phyloP scores from a whole-genome alignment of 2,329 filamentous ascomycete genomes.

The Diaporthe sp. region DNA sequence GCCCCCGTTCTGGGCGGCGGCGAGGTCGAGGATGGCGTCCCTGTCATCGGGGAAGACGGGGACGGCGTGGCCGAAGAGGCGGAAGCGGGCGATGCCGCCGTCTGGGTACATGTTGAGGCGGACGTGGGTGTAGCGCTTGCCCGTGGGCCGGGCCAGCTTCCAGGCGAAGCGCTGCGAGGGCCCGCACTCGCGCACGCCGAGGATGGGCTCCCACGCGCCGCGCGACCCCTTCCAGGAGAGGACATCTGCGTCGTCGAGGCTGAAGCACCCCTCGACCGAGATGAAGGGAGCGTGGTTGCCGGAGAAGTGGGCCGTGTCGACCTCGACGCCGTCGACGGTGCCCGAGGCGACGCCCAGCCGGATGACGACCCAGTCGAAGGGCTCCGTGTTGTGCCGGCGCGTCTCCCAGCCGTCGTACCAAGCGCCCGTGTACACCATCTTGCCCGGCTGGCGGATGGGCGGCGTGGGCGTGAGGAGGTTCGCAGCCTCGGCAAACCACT shows the following conservation, averaged over 20 bases:
- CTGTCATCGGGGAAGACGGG: slow-evolving; percentile 80
- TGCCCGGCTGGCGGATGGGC: slow-evolving; percentile 74
- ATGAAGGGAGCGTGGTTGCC: slow-evolving; percentile 87
- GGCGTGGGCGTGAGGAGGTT: slow-evolving; percentile 76
- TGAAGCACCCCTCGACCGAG: slow-evolving; percentile 83
- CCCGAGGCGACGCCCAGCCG: slow-evolving; percentile 79
- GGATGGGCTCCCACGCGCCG: slow-evolving; percentile 80
- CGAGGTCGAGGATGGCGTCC: slow-evolving; percentile 79
- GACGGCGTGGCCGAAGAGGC: slow-evolving; percentile 81
- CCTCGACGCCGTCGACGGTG: slow-evolving; percentile 79
- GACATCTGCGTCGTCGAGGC: slow-evolving; percentile 69
- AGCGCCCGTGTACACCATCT: slow-evolving; percentile 78
- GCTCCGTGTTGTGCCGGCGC: slow-evolving; percentile 73
- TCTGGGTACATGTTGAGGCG: slow-evolving; percentile 89
- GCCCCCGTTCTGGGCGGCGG: slow-evolving; percentile 83
- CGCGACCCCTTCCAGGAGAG: slow-evolving; percentile 70
- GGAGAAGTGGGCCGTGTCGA: slow-evolving; percentile 86
- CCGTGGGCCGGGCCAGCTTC: slow-evolving; percentile 70
- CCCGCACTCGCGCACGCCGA: slow-evolving; percentile 79
- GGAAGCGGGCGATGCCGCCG: slow-evolving; percentile 85
- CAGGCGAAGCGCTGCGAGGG: slow-evolving; percentile 82
- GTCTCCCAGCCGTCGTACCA: slow-evolving; percentile 83
- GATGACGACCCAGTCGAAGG: slow-evolving; percentile 78
- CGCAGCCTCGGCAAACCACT: slow-evolving; percentile 77
- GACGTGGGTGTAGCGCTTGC: slow-evolving; percentile 83